These are phyloP conservation scores for Salvia sclarea DNA, from an alignment of 305 asterid species.

Conservation along the genomic window DNA sequence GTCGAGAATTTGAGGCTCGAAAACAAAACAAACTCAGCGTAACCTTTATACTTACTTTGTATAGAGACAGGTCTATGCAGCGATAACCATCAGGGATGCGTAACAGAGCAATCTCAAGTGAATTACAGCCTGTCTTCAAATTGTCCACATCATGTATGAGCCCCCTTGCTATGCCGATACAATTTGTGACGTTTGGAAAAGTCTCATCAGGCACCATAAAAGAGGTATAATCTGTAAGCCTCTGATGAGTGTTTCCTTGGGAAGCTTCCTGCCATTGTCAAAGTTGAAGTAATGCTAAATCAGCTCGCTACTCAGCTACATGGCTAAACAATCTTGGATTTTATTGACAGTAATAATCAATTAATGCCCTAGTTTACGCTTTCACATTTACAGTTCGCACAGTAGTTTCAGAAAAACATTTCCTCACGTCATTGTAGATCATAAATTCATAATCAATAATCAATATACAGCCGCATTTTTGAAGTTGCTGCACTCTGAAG, in stretches of 20 bases:
- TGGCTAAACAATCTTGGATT: background rate
- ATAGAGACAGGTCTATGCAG: conserved; percentile 78
- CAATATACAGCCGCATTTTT: background rate
- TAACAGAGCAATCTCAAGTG: conserved; percentile 65
- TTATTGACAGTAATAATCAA: conserved; percentile 9
- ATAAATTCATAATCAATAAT: too few relatives aligned
- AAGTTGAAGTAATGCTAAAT: conserved; percentile 12
- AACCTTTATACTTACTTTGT: conserved; percentile 55
- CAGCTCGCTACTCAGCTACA: background rate
- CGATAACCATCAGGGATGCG: conserved; percentile 74
- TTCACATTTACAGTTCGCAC: background rate
- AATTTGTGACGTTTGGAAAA: conserved; percentile 55
- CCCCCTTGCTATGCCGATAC: conserved; percentile 78
- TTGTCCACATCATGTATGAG: conserved; percentile 50
- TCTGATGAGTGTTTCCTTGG: conserved; percentile 41
- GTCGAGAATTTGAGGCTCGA: conserved; percentile 32
- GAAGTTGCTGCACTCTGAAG: background rate
- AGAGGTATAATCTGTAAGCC: conserved; percentile 61
- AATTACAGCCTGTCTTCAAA: conserved; percentile 40
- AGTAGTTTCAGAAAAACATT: background rate
- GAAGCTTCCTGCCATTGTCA: conserved; percentile 52
- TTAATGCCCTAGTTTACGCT: background rate
- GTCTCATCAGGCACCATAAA: conserved; percentile 76
- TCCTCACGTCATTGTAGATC: background rate
- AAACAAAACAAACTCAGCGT: conserved; percentile 26